phyloP scores from a whole-genome alignment of 1,139 yeast genomes.

The Saccharomyces hybrid region DNA sequence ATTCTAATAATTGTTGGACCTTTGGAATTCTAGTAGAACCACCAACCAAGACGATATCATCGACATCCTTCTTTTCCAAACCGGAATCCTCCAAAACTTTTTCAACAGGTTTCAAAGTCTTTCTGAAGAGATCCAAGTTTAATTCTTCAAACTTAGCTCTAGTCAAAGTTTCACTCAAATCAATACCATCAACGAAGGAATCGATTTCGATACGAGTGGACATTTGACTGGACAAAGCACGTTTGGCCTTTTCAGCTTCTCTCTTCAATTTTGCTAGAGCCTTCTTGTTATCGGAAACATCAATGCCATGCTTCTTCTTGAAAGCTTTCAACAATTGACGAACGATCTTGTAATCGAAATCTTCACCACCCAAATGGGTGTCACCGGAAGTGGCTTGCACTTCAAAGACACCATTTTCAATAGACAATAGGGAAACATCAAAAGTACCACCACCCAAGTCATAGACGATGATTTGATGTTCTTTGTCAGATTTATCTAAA shows the following conservation, averaged over 20 bases:
- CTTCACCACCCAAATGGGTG: conserved; percentile 96
- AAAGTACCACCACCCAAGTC: conserved; percentile 97
- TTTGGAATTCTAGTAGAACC: conserved; percentile 98
- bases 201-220: conserved; percentile 81
- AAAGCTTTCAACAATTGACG: conserved; percentile 77
- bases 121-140: conserved; percentile 78
- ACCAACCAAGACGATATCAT: conserved; percentile 91
- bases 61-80: conserved; percentile 71
- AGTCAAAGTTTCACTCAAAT: conserved; percentile 79
- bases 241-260: conserved; percentile 94
- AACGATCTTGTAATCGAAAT: conserved; percentile 84
- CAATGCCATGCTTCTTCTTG: conserved; percentile 82
- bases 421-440: conserved; percentile 81
- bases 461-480: conserved; percentile 72
- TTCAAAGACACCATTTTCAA: conserved; percentile 91
- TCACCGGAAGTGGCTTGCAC: conserved; percentile 94
- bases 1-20: conserved; percentile 84
- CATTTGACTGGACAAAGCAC: conserved; percentile 82
- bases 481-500: conserved; percentile 78
- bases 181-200: conserved; percentile 91
- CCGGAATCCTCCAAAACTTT: conserved; percentile 87
- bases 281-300: conserved; percentile 64
- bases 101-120: conserved; percentile 87
- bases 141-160: conserved; percentile 95
- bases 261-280: conserved; percentile 87